Base-by-base conservation (phyloP, 164 flowering plant species). In the Annona cherimola region DNA sequence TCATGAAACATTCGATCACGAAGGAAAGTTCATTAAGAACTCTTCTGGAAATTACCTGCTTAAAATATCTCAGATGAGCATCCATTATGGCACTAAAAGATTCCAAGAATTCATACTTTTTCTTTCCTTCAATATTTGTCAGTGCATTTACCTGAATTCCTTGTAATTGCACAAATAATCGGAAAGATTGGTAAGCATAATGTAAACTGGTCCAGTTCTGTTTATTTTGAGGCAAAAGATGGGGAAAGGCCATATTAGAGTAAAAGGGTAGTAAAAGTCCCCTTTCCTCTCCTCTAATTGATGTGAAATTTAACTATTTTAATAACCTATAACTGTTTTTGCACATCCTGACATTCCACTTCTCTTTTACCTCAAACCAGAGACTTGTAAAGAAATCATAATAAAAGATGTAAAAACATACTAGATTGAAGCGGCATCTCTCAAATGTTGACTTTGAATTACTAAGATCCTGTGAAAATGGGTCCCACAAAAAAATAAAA, bases 391-490 rank as follows among this genome's bases (percentile, higher is more conserved):
- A 66, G 60, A 16, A 65, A 66, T 18, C 5, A 68, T 65, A 67
- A 61, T 12, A 46, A 73, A 18, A 55, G 19, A 67, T 54, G 71
- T 73, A 71, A 73, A 54, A 11, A 71, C 98, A 69, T 90, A 94
- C 98, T 80, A 94, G 84, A 83, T 85, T 87, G 83, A 94, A 94
- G 78, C 98, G 97, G 76, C 93, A 90, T 79, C 82, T 87, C 79
- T 94, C 98, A 84, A 94, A 94, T 71, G 93, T 81, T 74, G 97
- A 94, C 80, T 89, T 94, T 59, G 98, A 92, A 73, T 94, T 94
- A 42, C 85, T 87, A n/a, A 94, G 84, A 67, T 88, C 97, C 98
- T 94, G 91, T 72, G 75, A 12, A 5, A 42, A 44, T 19, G 8
- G 46, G 5, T 42, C 54, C 3, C 11, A 54, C 35, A 16, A 45